Base-by-base conservation (phyloP, 768 basidiomycete species). In the Pisolithus microcarpus region DNA sequence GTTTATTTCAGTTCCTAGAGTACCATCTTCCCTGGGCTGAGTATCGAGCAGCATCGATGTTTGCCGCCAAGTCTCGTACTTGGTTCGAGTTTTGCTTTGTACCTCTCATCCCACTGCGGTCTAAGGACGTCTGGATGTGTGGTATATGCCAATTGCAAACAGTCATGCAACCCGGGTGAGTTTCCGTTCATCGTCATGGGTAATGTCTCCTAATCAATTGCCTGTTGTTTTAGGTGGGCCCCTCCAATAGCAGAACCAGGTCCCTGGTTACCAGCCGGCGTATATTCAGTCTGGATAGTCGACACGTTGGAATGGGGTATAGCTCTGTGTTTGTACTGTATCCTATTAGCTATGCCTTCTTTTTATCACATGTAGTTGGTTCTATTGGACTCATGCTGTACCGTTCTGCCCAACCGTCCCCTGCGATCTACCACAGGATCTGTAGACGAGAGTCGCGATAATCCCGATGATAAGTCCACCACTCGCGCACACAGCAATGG, bases 71-170 rank as follows among this genome's bases (percentile, higher is more conserved):
- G 63, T 74, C 75, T 31, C 79, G 80, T 49, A 78, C 69, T 36
- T 88, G 85, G 87, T 84, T 90, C 61, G 84, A 87, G 65, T 62
- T 90, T 42, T 88, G 82, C 70, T 85, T 79, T 65, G 73, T 90
- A 13, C 87, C 84, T 21, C 66, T 90, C 50, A 65, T 89, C 39
- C 87, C 87, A 1, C 69, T 87, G 58, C 75, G 66, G 21, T 76
- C 76, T 44, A 77, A 76, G 49, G 78, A 77, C 49, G 67, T 89
- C 46, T 87, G 86, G 83, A 61, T 82, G 51, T 90, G 87, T 65
- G 72, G 72, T 21, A 85, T 83, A 52, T 90, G 87, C 61, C 79
- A 82, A 51, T 84, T 85, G 75, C 74, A 71, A 52, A 72, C 76
- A 9, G 73, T 75, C 3, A 70, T 75, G 58, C 75, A 75, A 58